Percentiles rank a stretch among this genome's conserved stretches.
Conservation (phyloP, 768 basidiomycete genomes). For the Termitomyces sp. region DNA sequence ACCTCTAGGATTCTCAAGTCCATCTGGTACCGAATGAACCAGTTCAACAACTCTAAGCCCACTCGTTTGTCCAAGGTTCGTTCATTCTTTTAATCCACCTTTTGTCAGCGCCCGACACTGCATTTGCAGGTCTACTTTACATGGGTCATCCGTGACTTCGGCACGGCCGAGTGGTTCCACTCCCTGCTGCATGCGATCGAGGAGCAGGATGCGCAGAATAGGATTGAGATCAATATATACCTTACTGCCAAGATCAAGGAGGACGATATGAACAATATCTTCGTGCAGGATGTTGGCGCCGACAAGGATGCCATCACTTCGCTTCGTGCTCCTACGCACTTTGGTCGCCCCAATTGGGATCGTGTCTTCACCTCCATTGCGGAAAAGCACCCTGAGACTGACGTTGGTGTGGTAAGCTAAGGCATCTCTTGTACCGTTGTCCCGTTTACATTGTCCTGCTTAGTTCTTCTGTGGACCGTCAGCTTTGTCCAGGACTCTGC, state of each 20-base stretch:
- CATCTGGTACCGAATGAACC: constrained; percentile 97
- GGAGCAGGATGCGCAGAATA: constrained; percentile 80
- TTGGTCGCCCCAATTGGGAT: constrained; percentile 86
- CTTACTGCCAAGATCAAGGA: constrained; percentile 88
- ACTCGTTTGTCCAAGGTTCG: constrained; percentile 80
- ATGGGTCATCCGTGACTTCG: constrained; percentile 94
- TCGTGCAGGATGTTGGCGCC: constrained; percentile 89
- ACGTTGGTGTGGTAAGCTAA: constrained; percentile 72
- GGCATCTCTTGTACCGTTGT: neutral
- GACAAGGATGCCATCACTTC: constrained; percentile 90
- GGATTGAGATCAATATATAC: constrained; percentile 93
- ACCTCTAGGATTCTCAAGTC: constrained; percentile 71
- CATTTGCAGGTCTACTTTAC: constrained; percentile 69
- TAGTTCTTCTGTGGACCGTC: constrained; percentile 87
- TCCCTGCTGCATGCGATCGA: constrained; percentile 90
- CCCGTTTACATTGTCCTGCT: neutral
- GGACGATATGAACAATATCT: constrained; percentile 91
- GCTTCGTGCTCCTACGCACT: constrained; percentile 88
- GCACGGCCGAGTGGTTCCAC: constrained; percentile 90
- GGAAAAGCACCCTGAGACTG: constrained; percentile 83
- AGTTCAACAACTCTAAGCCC: constrained; percentile 64
- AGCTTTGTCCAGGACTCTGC: constrained; percentile 63
- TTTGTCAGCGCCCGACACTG: neutral
- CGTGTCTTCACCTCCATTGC: constrained; percentile 66
- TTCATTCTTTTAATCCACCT: neutral